These are phyloP conservation scores for Mallotus nudiflorus DNA, from an alignment of 345 rosid species.

Conservation along the genomic window DNA sequence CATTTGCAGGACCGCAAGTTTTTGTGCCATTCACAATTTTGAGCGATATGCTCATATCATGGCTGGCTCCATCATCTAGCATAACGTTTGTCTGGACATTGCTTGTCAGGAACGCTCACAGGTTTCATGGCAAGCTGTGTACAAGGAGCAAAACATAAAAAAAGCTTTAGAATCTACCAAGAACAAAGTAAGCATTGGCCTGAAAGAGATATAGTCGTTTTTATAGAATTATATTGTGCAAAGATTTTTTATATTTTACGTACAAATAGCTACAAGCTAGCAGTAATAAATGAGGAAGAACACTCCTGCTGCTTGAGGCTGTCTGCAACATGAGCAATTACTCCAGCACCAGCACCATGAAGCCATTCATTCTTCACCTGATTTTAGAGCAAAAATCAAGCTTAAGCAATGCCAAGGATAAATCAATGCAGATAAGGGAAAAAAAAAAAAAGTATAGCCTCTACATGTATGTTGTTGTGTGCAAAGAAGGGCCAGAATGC, in stretches of 20 bases:
- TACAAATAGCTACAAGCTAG: conserved; percentile 55
- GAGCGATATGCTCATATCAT: no score
- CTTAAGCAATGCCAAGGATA: no score
- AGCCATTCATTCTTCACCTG: conserved; percentile 92
- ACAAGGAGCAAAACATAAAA: no score
- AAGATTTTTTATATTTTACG: neutral
- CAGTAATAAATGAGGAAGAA: conserved; percentile 43
- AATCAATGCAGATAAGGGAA: neutral
- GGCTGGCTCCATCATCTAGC: no score
- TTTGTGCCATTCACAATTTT: no score
- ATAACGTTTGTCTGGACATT: no score
- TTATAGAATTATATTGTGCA: neutral
- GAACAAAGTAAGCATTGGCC: no score
- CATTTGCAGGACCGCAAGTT: no score
- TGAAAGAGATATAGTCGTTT: no score
- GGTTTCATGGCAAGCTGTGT: no score
- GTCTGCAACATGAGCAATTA: conserved; percentile 92
- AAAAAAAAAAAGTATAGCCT: neutral
- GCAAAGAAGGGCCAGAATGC: conserved; percentile 94
- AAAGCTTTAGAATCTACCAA: no score
- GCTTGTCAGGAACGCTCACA: no score
- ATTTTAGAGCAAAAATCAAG: neutral
- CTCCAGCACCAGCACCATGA: conserved; percentile 87
- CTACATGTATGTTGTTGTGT: conserved; percentile 90
- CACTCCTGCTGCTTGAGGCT: conserved; percentile 80